These are phyloP conservation scores for Geosmithia morbida DNA, from an alignment of 2,329 filamentous ascomycete species.

Conservation along the genomic window DNA sequence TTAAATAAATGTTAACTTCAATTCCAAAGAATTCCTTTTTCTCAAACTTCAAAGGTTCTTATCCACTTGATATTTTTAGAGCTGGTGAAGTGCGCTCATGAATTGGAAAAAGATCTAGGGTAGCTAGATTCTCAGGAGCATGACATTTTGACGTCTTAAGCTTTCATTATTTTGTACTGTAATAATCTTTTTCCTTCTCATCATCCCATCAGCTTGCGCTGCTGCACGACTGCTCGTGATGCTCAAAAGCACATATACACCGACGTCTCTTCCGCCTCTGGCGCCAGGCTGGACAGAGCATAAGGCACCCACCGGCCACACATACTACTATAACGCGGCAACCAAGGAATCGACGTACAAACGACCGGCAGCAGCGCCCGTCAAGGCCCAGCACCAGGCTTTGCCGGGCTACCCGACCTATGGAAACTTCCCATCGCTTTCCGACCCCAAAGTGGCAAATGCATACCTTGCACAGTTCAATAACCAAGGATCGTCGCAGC, in stretches of 20 bases:
- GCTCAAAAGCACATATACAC: conserved; percentile 66
- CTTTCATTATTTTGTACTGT: not conserved
- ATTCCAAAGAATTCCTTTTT: no score
- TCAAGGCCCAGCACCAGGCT: conserved; percentile 10
- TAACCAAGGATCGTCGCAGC: conserved; percentile 16
- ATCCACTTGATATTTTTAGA: no score
- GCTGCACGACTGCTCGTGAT: not conserved
- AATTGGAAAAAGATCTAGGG: no score
- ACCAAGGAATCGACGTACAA: conserved; percentile 82
- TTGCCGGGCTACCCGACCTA: conserved; percentile 12
- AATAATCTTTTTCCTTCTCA: not conserved
- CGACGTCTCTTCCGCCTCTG: conserved; percentile 45
- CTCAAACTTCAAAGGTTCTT: no score
- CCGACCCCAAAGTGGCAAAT: conserved; percentile 42
- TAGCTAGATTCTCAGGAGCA: no score
- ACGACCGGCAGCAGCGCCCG: conserved; percentile 37
- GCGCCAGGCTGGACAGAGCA: conserved; percentile 86
- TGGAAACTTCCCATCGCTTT: conserved; percentile 19
- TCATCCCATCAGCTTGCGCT: not conserved
- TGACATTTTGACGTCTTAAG: not conserved
- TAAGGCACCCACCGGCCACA: conserved; percentile 73
- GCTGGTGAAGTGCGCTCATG: no score
- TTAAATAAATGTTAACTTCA: no score
- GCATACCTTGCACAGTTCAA: conserved; percentile 44
- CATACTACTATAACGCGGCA: conserved; percentile 73